Conservation (phyloP, 2,329 filamentous ascomycete genomes). For the Alternaria alternata region DNA sequence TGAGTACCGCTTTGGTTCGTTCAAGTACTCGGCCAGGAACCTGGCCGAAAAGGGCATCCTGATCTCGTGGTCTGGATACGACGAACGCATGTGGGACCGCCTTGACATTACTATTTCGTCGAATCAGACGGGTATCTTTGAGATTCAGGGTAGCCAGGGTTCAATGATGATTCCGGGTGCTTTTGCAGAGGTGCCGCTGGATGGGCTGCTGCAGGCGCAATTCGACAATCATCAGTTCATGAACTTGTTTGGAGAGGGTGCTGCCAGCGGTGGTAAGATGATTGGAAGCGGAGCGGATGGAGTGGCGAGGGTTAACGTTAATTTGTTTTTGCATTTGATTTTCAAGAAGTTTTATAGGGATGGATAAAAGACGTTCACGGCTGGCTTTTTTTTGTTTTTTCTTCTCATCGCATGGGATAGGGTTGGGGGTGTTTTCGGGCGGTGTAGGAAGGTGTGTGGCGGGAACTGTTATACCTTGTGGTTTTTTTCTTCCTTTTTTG, state of each 20-base stretch:
- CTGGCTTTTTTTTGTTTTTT: too few relatives aligned
- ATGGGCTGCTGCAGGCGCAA: slow-evolving; percentile 93
- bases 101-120: slow-evolving; percentile 94
- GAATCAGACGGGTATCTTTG: slow-evolving; percentile 93
- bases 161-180: slow-evolving; percentile 97
- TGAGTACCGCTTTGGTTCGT: slow-evolving; percentile 96
- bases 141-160: slow-evolving; percentile 86
- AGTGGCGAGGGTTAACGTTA: slow-evolving; percentile 86
- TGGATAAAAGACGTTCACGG: slow-evolving; percentile 32
- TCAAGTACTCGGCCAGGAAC: slow-evolving; percentile 92
- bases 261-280: too few relatives aligned
- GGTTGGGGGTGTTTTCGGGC: neutral
- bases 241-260: slow-evolving; percentile 73
- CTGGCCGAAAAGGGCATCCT: slow-evolving; percentile 93
- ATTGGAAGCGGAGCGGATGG: slow-evolving; percentile 18
- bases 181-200: slow-evolving; percentile 85
- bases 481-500: neutral
- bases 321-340: slow-evolving; percentile 92
- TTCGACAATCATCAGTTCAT: slow-evolving; percentile 98
- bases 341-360: slow-evolving; percentile 96
- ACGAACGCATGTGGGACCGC: slow-evolving; percentile 84
- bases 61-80: slow-evolving; percentile 86
- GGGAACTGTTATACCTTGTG: slow-evolving; percentile 2
- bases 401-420: neutral
- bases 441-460: neutral